Percentiles rank a stretch among this genome's conserved stretches.
These are phyloP conservation scores for Zarea fungicola DNA, from an alignment of 2,329 filamentous ascomycete genomes.

Conservation along the genomic window DNA sequence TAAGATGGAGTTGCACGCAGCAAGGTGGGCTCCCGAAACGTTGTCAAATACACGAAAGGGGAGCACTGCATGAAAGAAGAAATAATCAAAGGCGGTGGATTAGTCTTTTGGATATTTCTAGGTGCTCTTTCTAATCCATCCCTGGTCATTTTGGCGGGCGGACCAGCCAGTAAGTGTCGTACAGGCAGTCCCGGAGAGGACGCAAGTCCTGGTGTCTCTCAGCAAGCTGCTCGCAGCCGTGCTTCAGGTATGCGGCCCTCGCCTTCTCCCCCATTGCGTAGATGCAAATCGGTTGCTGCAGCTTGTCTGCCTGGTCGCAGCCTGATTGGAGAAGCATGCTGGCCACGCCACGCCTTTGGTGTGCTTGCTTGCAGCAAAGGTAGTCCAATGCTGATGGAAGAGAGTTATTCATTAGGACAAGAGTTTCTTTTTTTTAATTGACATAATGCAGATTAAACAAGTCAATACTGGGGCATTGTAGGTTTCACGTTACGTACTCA, in stretches of 20 bases:
- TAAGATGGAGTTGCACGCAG: too few relatives aligned
- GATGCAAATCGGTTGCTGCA: conserved; percentile 17
- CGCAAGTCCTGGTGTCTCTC: conserved; percentile 9
- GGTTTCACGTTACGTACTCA: conserved; percentile 11
- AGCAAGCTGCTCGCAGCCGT: neutral
- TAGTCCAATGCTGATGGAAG: conserved; percentile 19
- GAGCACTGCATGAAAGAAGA: too few relatives aligned
- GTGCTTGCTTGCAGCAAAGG: conserved; percentile 19
- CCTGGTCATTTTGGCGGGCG: neutral
- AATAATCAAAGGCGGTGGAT: too few relatives aligned
- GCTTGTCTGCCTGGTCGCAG: conserved; percentile 15
- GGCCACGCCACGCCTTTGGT: conserved; percentile 18
- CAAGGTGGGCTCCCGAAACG: too few relatives aligned
- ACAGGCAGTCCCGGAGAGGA: neutral
- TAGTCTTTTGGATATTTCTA: too few relatives aligned
- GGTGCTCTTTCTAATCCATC: too few relatives aligned
- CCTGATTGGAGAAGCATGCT: conserved; percentile 20
- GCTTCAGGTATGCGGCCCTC: neutral
- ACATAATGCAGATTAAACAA: too few relatives aligned
- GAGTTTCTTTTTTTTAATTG: too few relatives aligned
- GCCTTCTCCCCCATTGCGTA: conserved; percentile 18
- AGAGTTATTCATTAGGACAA: neutral
- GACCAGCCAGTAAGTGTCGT: conserved; percentile 8
- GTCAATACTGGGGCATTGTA: neutral
- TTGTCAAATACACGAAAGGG: too few relatives aligned